Conservation (phyloP, 2,329 filamentous ascomycete genomes). For the Aspergillus ruber region DNA sequence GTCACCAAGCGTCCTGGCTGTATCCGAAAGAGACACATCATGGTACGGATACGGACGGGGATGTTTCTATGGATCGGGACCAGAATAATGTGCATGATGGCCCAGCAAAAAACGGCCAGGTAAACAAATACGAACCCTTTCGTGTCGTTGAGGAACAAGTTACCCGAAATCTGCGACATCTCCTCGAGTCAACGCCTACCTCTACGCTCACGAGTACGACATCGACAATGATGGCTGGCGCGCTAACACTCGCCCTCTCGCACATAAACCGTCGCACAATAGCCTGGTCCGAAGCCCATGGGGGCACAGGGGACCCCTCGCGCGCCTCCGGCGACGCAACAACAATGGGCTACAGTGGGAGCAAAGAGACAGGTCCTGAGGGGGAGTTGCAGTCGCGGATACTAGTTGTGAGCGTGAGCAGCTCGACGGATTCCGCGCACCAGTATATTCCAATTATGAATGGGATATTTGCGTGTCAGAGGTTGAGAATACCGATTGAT, state of each 20-base stretch:
- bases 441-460: conserved; percentile 99
- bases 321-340: conserved; percentile 33
- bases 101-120: conserved; percentile 36
- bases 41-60: conserved; percentile 36
- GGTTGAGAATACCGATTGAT: conserved; percentile 82
- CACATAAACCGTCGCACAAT: conserved; percentile 82
- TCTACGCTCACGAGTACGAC: conserved; percentile 55
- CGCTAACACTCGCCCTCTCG: conserved; percentile 78
- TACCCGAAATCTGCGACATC: conserved; percentile 62
- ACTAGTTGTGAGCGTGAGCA: conserved; percentile 81
- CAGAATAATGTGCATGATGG: conserved; percentile 23
- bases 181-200: conserved; percentile 63
- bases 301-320: conserved; percentile 27
- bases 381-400: conserved; percentile 67
- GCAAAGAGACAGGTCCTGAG: conserved; percentile 22
- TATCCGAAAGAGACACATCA: conserved; percentile 57
- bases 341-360: conserved; percentile 23
- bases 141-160: conserved; percentile 78
- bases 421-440: conserved; percentile 75
- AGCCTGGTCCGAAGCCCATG: conserved; percentile 54
- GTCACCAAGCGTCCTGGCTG: conserved; percentile 78
- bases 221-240: conserved; percentile 84
- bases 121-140: conserved; percentile 93
- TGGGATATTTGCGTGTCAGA: conserved; percentile 88
- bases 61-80: conserved; percentile 54